These are phyloP conservation scores for Blumeriella jaapii DNA, from an alignment of 2,329 filamentous ascomycete species.

Conservation along the genomic window DNA sequence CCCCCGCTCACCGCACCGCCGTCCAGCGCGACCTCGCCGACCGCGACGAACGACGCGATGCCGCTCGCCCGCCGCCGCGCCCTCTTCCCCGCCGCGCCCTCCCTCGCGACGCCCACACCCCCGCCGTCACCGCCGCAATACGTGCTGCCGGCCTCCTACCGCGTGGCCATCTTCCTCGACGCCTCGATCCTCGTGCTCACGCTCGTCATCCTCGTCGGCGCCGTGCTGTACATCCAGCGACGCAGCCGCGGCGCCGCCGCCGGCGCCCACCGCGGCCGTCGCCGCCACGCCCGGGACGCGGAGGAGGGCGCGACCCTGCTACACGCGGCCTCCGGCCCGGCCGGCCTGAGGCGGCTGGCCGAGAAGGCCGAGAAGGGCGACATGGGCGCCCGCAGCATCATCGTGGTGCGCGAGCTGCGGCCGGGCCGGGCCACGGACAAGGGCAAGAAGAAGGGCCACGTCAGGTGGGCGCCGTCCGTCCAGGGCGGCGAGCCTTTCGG, in stretches of 20 bases:
- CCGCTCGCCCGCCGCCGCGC: too few relatives aligned
- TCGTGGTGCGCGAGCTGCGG: neutral
- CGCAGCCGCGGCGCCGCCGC: neutral
- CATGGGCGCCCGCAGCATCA: neutral
- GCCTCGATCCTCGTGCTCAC: conserved; percentile 10
- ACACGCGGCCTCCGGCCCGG: neutral
- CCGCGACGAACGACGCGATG: too few relatives aligned
- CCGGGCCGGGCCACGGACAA: neutral
- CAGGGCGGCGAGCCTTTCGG: conserved; percentile 5
- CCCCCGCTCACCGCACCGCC: too few relatives aligned
- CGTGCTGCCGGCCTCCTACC: conserved; percentile 9
- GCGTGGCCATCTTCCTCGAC: conserved; percentile 13
- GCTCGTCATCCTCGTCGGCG: conserved; percentile 3
- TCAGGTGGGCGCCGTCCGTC: conserved; percentile 10
- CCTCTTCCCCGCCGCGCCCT: neutral
- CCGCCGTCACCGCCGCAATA: neutral
- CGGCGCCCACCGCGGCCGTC: too few relatives aligned
- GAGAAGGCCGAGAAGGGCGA: neutral
- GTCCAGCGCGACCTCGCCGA: too few relatives aligned
- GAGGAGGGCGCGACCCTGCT: conserved; percentile 2
- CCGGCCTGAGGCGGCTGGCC: neutral
- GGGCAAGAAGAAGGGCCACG: conserved; percentile 11
- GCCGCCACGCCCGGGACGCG: neutral
- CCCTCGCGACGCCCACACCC: neutral
- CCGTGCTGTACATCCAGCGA: conserved; percentile 6